phyloP scores from a whole-genome alignment of 306 rosid species.

The Cotoneaster glaucophyllus region DNA sequence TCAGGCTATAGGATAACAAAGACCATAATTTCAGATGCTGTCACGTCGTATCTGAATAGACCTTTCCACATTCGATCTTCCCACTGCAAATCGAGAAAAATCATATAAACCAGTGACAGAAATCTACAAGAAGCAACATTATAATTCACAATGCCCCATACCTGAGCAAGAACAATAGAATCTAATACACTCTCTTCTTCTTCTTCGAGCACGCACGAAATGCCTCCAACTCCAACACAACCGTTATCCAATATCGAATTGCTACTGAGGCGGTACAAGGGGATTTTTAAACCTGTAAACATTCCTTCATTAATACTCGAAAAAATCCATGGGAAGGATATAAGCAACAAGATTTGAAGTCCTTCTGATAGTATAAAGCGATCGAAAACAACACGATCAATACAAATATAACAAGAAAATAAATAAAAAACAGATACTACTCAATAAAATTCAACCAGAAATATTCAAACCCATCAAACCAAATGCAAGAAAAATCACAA shows the following conservation, averaged over 20 bases:
- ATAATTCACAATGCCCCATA: background rate
- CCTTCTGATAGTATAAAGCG: background rate
- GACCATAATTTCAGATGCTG: slow-evolving; percentile 33
- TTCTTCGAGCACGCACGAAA: slow-evolving; percentile 4
- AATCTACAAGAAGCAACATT: background rate
- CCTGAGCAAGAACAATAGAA: slow-evolving; percentile 33
- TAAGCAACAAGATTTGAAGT: background rate
- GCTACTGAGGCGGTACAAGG: slow-evolving; percentile 25
- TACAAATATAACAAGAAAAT: background rate
- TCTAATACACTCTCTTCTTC: slow-evolving; percentile 22
- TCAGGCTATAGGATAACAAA: background rate
- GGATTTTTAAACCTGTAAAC: slow-evolving; percentile 17
- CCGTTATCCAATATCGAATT: slow-evolving; percentile 2
- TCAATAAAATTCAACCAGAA: background rate
- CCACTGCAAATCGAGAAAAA: slow-evolving; percentile 22
- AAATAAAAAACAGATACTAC: background rate
- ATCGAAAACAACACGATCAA: background rate
- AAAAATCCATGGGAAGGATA: background rate
- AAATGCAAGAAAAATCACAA: background rate
- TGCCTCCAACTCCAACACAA: slow-evolving; percentile 8
- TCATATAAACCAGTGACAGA: background rate
- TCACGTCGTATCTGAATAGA: slow-evolving; percentile 33
- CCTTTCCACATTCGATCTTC: slow-evolving; percentile 33
- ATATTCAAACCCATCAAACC: background rate
- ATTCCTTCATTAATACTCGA: background rate